phyloP scores from a whole-genome alignment of 176 grass and related monocot species.

The Triticum dicoccoides region DNA sequence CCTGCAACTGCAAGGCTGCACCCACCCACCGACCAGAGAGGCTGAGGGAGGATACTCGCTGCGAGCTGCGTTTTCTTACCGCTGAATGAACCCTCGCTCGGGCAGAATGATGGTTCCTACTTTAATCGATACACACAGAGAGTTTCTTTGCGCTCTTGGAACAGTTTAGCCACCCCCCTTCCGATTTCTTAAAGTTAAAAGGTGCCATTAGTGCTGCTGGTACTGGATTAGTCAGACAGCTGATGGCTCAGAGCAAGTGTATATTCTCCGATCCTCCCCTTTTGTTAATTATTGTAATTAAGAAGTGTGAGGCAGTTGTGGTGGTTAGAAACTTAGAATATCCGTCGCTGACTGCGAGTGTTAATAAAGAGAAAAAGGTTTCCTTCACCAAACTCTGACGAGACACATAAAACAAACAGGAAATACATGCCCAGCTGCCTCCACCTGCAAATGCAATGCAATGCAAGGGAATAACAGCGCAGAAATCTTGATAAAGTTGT shows the following conservation, averaged over 20 bases:
- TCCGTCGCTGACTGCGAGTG: background rate
- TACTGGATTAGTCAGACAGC: background rate
- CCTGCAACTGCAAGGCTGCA: background rate
- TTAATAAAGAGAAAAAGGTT: background rate
- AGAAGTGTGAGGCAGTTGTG: background rate
- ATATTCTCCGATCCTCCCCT: background rate
- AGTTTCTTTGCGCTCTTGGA: background rate
- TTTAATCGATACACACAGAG: background rate
- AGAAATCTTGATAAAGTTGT: background rate
- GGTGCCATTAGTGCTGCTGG: background rate
- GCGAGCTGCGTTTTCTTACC: background rate
- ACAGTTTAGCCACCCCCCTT: background rate
- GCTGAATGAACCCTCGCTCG: background rate
- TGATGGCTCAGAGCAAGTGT: background rate
- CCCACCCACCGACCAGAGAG: background rate
- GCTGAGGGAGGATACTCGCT: background rate
- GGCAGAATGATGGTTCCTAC: slow-evolving; percentile 23
- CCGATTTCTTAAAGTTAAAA: background rate
- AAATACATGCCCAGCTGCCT: background rate
- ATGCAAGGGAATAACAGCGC: background rate
- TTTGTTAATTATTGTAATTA: background rate
- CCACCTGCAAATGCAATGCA: background rate
- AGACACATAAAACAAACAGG: background rate
- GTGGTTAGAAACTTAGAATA: background rate
- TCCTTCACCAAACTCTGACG: background rate